Evolutionary conservation across 371 early-diverging fungal genomes (phyloP).

Genomic region (Haplosporangium sp.): DNA sequence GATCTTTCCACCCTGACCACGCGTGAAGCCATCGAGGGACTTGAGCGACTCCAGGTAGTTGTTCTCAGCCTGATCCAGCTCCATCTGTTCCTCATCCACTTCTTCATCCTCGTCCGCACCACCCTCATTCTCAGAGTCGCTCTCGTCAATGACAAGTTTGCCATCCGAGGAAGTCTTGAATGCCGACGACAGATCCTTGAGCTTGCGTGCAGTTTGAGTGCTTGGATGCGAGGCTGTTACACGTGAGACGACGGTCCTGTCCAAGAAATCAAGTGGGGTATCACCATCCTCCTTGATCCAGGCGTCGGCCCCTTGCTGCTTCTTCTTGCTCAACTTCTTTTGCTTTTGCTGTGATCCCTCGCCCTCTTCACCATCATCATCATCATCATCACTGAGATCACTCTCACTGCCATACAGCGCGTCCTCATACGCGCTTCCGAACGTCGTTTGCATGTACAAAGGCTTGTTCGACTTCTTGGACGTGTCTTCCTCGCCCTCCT

Average conservation of each 20-base stretch:
- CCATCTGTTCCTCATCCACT: conserved; percentile 60
- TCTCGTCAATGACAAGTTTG: conserved; percentile 82
- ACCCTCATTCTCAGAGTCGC: conserved; percentile 55
- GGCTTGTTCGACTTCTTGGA: conserved; percentile 58
- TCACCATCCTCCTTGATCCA: conserved; percentile 86
- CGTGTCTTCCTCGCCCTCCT: conserved; percentile 55
- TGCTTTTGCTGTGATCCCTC: conserved; percentile 44
- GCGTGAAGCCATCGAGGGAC: conserved; percentile 87
- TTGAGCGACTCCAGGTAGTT: conserved; percentile 85
- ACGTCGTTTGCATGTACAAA: conserved; percentile 50
- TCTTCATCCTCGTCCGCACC: conserved; percentile 45
- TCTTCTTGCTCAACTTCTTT: conserved; percentile 63
- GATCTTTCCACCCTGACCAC: conserved; percentile 85
- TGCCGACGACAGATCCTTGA: conserved; percentile 59
- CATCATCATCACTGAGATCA: conserved; percentile 84
- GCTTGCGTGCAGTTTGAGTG: conserved; percentile 58
- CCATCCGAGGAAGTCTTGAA: conserved; percentile 82
- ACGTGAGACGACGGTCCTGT: conserved; percentile 83
- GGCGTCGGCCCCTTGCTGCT: conserved; percentile 55
- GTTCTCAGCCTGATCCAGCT: conserved; percentile 70
- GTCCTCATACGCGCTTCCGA: conserved; percentile 88
- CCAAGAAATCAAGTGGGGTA: conserved; percentile 93
- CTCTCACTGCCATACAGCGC: conserved; percentile 92
- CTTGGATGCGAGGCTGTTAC: conserved; percentile 64
- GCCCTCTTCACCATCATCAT: conserved; percentile 60